phyloP scores from a whole-genome alignment of 192 early-diverging fungal genomes.

The Diversispora eburnea region DNA sequence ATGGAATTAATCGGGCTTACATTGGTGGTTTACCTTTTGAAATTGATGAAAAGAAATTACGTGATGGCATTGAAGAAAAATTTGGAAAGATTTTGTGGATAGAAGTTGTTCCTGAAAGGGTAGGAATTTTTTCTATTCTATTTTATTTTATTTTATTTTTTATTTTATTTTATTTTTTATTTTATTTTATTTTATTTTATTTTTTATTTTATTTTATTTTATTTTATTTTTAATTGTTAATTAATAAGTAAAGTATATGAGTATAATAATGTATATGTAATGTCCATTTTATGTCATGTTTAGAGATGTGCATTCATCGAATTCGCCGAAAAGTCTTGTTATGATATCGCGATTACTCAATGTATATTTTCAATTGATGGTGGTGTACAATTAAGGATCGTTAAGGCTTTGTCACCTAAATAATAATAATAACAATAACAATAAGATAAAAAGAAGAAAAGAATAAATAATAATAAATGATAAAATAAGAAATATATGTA shows the following conservation, averaged over 20 bases:
- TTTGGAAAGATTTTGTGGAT: conserved; percentile 1
- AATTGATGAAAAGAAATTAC: neutral
- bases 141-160: too few species aligned
- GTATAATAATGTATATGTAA: neutral
- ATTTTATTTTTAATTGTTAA: too few species aligned
- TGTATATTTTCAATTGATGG: neutral
- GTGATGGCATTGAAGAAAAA: neutral
- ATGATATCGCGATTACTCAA: neutral
- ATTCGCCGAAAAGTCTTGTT: neutral
- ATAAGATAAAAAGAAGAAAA: too few species aligned
- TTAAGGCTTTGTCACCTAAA: neutral
- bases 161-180: too few species aligned
- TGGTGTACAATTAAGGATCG: neutral
- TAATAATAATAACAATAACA: neutral
- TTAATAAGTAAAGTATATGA: too few species aligned
- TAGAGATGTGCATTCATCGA: neutral
- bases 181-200: too few species aligned
- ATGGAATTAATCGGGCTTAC: neutral
- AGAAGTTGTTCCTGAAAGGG: neutral
- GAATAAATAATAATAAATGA: too few species aligned
- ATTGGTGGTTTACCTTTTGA: neutral
- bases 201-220: too few species aligned
- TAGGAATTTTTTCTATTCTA: neutral
- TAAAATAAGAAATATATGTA: too few species aligned
- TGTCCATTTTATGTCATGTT: neutral